phyloP scores from a whole-genome alignment of 176 grass and related monocot genomes.

The Lolium multiflorum region DNA sequence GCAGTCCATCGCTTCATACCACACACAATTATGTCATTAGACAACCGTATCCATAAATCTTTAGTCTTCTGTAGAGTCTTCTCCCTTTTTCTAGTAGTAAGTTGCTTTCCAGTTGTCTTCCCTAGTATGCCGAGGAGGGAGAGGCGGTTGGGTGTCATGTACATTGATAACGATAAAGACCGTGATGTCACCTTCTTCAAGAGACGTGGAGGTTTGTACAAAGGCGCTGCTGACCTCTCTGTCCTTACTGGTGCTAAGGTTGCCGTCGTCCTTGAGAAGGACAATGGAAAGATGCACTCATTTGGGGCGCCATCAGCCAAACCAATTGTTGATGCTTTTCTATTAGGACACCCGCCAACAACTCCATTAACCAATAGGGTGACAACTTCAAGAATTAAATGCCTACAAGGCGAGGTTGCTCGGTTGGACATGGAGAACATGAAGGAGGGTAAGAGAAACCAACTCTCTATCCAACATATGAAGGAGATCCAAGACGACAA shows the following conservation, averaged over 20 bases:
- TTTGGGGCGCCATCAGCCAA: not conserved
- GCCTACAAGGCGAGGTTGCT: not conserved
- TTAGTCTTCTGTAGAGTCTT: not conserved
- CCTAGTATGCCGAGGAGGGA: not conserved
- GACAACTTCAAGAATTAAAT: not conserved
- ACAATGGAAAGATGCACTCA: not conserved
- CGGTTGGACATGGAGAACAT: not conserved
- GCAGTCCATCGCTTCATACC: not conserved
- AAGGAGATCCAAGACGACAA: not conserved
- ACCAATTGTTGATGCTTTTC: not conserved
- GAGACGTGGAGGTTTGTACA: not conserved
- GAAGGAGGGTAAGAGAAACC: not conserved
- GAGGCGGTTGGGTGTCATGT: not conserved
- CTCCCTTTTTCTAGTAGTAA: not conserved
- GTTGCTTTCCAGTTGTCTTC: not conserved
- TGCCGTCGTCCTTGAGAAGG: not conserved
- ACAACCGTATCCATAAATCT: not conserved
- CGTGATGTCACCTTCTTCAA: not conserved
- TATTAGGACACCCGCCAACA: not conserved
- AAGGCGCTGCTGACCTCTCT: not conserved
- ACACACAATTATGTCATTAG: not conserved
- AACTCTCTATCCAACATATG: not conserved
- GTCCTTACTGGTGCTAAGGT: not conserved
- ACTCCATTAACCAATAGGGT: not conserved
- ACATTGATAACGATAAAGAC: not conserved